Conservation (phyloP, 2,329 filamentous ascomycete species). For the Purpureocillium takamizusanense region DNA sequence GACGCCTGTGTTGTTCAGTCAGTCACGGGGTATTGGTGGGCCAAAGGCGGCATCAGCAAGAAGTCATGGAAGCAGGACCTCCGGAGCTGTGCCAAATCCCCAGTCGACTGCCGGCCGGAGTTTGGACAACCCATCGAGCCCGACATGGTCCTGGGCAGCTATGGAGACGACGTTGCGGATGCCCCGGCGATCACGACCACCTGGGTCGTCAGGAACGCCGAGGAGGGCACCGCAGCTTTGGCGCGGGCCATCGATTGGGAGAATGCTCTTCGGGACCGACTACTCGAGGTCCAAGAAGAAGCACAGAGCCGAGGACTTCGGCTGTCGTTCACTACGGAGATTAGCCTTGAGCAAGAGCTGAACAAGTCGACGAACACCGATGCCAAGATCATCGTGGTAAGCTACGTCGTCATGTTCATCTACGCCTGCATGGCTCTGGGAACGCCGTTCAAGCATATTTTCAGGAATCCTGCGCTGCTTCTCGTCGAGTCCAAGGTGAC, state of each 20-base stretch:
- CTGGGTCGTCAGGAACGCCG: slow-evolving; percentile 87
- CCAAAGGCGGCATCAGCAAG: slow-evolving; percentile 31
- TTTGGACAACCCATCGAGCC: slow-evolving; percentile 86
- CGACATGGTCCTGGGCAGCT: slow-evolving; percentile 78
- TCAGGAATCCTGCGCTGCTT: slow-evolving; percentile 73
- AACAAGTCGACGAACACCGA: slow-evolving; percentile 99
- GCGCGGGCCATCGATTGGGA: slow-evolving; percentile 84
- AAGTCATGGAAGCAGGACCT: slow-evolving; percentile 65
- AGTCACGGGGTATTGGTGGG: slow-evolving; percentile 78
- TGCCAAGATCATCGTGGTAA: slow-evolving; percentile 91
- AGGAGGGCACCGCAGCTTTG: slow-evolving; percentile 63
- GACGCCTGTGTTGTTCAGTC: slow-evolving; percentile 89
- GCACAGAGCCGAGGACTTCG: slow-evolving; percentile 70
- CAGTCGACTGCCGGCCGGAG: slow-evolving; percentile 76
- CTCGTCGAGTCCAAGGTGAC: slow-evolving; percentile 96
- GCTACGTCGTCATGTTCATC: slow-evolving; percentile 97
- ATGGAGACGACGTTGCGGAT: slow-evolving; percentile 58
- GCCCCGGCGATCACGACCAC: slow-evolving; percentile 78
- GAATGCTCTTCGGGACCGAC: slow-evolving; percentile 60
- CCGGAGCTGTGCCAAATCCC: slow-evolving; percentile 64
- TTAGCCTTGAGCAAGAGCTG: slow-evolving; percentile 87
- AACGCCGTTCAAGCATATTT: slow-evolving; percentile 68
- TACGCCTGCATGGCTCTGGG: slow-evolving; percentile 91
- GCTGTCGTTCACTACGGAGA: slow-evolving; percentile 90
- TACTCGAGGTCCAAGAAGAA: slow-evolving; percentile 73